Conservation (phyloP, 1,139 yeast genomes). For the Saccharomyces hybrid region DNA sequence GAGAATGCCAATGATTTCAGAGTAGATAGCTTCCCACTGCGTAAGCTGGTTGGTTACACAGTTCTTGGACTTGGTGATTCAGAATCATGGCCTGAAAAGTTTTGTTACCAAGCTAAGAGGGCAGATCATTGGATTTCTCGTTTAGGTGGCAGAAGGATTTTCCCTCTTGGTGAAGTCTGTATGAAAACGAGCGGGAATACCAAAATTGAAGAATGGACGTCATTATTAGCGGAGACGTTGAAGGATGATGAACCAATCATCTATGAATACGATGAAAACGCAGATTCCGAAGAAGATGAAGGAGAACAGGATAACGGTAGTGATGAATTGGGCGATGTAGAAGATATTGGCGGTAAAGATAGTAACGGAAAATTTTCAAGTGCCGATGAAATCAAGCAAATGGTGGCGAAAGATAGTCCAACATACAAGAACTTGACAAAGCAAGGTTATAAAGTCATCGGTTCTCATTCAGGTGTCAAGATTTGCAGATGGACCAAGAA, state of each 20-base stretch:
- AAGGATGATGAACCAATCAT: slow-evolving; percentile 60
- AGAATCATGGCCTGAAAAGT: slow-evolving; percentile 79
- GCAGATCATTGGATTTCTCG: slow-evolving; percentile 74
- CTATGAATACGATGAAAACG: slow-evolving; percentile 43
- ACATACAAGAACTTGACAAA: slow-evolving; percentile 82
- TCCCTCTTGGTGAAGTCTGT: slow-evolving; percentile 81
- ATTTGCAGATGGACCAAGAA: slow-evolving; percentile 96
- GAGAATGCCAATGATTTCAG: slow-evolving; percentile 83
- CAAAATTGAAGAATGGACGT: slow-evolving; percentile 59
- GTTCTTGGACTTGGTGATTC: slow-evolving; percentile 84
- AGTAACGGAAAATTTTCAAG: slow-evolving; percentile 8
- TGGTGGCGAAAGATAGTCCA: slow-evolving; percentile 88
- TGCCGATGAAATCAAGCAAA: slow-evolving; percentile 50
- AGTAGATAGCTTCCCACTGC: slow-evolving; percentile 71
- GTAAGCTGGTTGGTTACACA: slow-evolving; percentile 63
- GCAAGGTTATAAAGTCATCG: slow-evolving; percentile 89
- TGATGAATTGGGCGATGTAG: slow-evolving; percentile 44
- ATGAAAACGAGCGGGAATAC: slow-evolving; percentile 62
- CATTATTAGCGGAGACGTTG: slow-evolving; percentile 49
- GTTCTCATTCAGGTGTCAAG: slow-evolving; percentile 91
- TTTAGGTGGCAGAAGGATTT: slow-evolving; percentile 76
- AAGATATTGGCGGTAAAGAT: slow-evolving; percentile 63
- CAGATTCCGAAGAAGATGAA: slow-evolving; percentile 40
- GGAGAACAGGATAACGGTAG: slow-evolving; percentile 29
- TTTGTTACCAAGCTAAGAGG: slow-evolving; percentile 75